Evolutionary conservation across 2,329 filamentous ascomycete genomes (phyloP), one percentile per base, ranked within the genome.

Genomic region (Claviceps capensis): DNA sequence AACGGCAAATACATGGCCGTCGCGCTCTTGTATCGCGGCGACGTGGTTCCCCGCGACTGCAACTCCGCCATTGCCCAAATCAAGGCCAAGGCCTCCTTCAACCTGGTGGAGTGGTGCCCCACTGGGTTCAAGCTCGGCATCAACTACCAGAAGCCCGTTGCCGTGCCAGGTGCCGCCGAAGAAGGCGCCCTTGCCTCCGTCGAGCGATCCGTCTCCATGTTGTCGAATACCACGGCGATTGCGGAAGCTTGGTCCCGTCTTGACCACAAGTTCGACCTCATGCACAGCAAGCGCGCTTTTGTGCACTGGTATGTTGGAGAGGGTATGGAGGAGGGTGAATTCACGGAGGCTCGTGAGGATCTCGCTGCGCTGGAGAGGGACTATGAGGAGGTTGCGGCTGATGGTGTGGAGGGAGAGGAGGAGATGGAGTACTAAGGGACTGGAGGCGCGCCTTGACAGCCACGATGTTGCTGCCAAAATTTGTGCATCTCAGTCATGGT

Each of bases 271-370:
- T 86, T 86, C 69, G 82, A 86, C 61, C 82, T 86, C 62, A 86
- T 86, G 83, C 85, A 86, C 76, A 82, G 77, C 72, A 86, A 86
- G 78, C 82, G 83, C 59, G 82, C 83, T 54, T 86, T 86, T 61
- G 82, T 86, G 46, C 82, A 86, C 72, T 86, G 83, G 83, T 86
- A 86, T 60, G 87, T 93, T 51, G 87, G 87, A 59, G 87, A 93
- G 73, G 87, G 87, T 72, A 93, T 93, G 87, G 87, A 93, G 74
- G 87, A 93, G 69, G 87, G 87, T 62, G 87, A 93, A 70, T 93
- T 93, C 74, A 86, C 83, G 57, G 87, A 93, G 71, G 87, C 87
- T 56, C 83, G 87, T 60, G 87, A 93, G 73, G 87, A 93, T 67
- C 75, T 93, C 55, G 87, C 87, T 56, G 87, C 87, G 47, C 75